Evolutionary conservation across 1,284 basidiomycete species (phyloP).

Genomic region (Apiotrichum siamense): DNA sequence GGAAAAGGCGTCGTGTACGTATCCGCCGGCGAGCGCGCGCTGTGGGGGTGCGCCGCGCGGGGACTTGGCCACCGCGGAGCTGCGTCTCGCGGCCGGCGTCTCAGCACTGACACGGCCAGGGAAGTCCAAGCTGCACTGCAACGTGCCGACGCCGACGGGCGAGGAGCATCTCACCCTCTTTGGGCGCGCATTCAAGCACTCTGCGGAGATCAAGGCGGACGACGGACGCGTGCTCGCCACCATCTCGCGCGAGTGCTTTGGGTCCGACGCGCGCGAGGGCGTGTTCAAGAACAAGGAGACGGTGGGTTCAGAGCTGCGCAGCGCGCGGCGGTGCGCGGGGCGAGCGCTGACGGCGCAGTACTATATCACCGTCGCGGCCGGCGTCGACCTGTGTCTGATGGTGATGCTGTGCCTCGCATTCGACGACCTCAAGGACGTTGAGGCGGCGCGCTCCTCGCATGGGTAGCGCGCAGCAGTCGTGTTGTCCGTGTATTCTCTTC

Average conservation of each 20-base stretch:
- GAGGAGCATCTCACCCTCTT: background rate
- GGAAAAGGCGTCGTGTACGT: conserved; percentile 4
- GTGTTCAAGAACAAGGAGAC: conserved; percentile 1
- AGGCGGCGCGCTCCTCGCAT: too few species aligned
- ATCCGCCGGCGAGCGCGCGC: too few species aligned
- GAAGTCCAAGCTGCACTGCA: conserved; percentile 1
- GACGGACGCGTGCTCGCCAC: background rate
- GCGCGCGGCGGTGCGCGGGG: too few species aligned
- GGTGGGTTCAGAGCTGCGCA: conserved; percentile 3
- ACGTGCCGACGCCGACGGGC: background rate
- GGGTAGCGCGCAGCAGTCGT: too few species aligned
- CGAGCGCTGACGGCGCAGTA: conserved; percentile 1
- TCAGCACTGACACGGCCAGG: conserved; percentile 1
- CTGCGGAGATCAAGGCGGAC: background rate
- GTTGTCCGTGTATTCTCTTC: too few species aligned
- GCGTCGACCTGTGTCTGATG: conserved; percentile 5
- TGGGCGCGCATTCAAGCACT: background rate
- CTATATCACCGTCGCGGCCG: conserved; percentile 2
- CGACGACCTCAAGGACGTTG: conserved; percentile 3
- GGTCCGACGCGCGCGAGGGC: background rate
- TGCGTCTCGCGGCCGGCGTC: too few species aligned
- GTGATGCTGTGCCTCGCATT: conserved; percentile 1
- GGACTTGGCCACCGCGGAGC: too few species aligned
- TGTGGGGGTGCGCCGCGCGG: too few species aligned
- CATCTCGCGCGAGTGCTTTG: conserved; percentile 5